Base-by-base conservation (phyloP, 176 grass and related monocot species). In the Paspalum notatum region DNA sequence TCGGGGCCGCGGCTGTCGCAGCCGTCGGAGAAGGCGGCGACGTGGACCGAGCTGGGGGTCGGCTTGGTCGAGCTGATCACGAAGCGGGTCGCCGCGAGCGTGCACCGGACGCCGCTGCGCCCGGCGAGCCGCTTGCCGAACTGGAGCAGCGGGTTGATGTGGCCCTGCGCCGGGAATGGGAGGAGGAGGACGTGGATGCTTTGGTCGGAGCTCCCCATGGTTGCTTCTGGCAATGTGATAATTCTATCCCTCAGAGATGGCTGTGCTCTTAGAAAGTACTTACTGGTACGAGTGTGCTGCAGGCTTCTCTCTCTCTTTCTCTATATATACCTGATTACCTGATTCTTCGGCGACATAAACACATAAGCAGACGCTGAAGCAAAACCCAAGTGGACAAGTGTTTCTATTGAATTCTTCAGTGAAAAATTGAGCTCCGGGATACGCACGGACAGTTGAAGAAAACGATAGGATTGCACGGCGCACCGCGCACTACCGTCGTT, bases 11-110 rank as follows among this genome's bases (percentile, higher is more conserved):
- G 67, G 47, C 12, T 12, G 83, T 87, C 79, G 37, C 72, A 87
- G 42, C 74, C 84, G 71, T 90, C 87, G 53, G 88, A 91, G 71
- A 93, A 60, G 20, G 74, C 54, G 65, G 78, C 62, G 59, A 92
- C 39, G 74, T 80, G 71, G 60, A 93, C 80, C 5, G 65, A 48
- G 69, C 84, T 73, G 0, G 76, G 75, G 61, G 72, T 6, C 0
- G 83, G 80, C 65, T 73, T 54, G 41, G 88, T 71, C 24, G 80
- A 72, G 47, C 42, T 47, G 60, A 82, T 22, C 4, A 90, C 51
- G 62, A 55, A 85, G 2, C 78, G 88, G 17, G 93, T 93, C 70
- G 80, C 76, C 14, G 83, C 79, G 15, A 97, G 72, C 72, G 72
- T 78, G 76, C 76, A 78, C 9, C 76, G 45, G 45, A 78, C 45